Evolutionary conservation across 2,329 filamentous ascomycete genomes (phyloP).

Genomic region (Periconia macrospinosa): DNA sequence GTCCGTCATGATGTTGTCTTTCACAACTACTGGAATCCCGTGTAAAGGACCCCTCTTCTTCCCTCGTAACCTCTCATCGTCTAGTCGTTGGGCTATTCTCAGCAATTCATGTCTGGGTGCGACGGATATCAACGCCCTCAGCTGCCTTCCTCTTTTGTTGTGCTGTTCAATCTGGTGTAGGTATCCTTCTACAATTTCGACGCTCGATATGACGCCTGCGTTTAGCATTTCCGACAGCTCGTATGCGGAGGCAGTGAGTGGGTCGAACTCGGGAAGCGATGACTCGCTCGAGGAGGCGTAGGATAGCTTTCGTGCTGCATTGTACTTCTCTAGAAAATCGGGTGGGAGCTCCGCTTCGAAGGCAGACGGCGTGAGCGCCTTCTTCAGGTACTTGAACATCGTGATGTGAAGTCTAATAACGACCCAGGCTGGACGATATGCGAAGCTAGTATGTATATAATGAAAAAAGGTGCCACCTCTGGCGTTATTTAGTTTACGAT

Average conservation of each 20-base stretch:
- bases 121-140: slow-evolving; percentile 42
- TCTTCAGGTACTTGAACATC: slow-evolving; percentile 32
- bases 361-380: slow-evolving; percentile 28
- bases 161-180: slow-evolving; percentile 39
- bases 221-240: slow-evolving; percentile 36
- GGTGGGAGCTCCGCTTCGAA: slow-evolving; percentile 23
- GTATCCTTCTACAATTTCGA: slow-evolving; percentile 40
- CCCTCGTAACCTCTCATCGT: slow-evolving; percentile 43
- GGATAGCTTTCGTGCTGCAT: slow-evolving; percentile 26
- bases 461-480: neutral
- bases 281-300: slow-evolving; percentile 28
- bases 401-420: neutral
- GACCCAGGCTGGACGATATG: too few relatives aligned
- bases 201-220: slow-evolving; percentile 31
- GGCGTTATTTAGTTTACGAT: slow-evolving; percentile 1
- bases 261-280: slow-evolving; percentile 35
- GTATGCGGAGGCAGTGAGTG: slow-evolving; percentile 32
- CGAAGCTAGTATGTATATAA: neutral
- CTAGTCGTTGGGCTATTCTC: slow-evolving; percentile 41
- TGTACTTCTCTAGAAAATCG: slow-evolving; percentile 17
- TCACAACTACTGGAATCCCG: slow-evolving; percentile 47
- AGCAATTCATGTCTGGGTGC: slow-evolving; percentile 42
- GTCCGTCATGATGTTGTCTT: slow-evolving; percentile 47
- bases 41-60: slow-evolving; percentile 44
- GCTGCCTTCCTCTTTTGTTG: slow-evolving; percentile 37